Evolutionary conservation across 2,329 filamentous ascomycete species (phyloP).

Genomic region (Fusarium solani-melongenae): DNA sequence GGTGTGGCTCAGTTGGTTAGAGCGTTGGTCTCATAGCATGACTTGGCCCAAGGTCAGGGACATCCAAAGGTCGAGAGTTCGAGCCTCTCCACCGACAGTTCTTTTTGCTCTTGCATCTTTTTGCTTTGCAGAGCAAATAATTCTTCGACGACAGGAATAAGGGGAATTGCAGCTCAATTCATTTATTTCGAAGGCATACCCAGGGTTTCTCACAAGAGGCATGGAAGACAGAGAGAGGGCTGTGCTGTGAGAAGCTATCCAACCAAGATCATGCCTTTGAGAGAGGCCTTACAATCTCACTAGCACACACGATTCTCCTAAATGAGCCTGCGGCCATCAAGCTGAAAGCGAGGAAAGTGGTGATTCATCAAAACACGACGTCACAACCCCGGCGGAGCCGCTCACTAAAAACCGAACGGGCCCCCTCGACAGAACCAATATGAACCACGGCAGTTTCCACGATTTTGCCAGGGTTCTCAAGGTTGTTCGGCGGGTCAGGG

Average conservation of each 20-base stretch:
- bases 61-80: not conserved
- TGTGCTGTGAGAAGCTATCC: not conserved
- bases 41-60: not conserved
- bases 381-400: not conserved
- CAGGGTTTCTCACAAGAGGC: not conserved
- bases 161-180: too few relatives aligned
- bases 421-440: not conserved
- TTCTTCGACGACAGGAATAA: too few relatives aligned
- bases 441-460: not conserved
- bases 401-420: not conserved
- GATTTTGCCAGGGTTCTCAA: not conserved
- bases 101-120: not conserved
- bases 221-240: not conserved
- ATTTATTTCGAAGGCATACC: too few relatives aligned
- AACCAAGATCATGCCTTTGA: not conserved
- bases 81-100: not conserved
- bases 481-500: not conserved
- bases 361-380: not conserved
- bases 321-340: too few relatives aligned
- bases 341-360: not conserved
- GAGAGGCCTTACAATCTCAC: not conserved
- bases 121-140: not conserved
- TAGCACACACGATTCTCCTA: not conserved
- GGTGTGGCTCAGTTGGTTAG: not conserved
- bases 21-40: not conserved